Evolutionary conservation across 2,329 filamentous ascomycete species (phyloP), one percentile per base, ranked within the genome.

Genomic region (Microsporum audouinii): DNA sequence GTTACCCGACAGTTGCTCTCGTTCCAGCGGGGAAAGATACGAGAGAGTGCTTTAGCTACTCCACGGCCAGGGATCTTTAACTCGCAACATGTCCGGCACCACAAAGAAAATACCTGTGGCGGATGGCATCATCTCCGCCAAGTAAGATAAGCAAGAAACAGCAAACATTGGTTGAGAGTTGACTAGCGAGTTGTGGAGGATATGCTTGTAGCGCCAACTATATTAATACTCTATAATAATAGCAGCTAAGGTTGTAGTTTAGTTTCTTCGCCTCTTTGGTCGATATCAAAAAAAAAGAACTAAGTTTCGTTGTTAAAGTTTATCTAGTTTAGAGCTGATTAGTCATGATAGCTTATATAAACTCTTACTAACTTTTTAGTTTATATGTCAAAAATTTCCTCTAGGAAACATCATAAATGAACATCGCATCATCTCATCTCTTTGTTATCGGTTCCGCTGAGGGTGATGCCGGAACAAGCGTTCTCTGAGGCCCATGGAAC

Each of bases 401-500:
- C 7, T 14, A 14, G 38, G 36, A 39, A 5, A 43, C 6, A 43
- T 5, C 5, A 43, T 4, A 43, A 43, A 17, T 4, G 39, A 43
- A 43, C 14, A 2, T 43, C 10, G n/a, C 39, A 43, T 43, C 39
- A 51, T 51, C 27, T 31, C 45, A 8, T 51, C 45, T 31, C 45
- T 51, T 31, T 51, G 23, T 31, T 7, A 12, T 51, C 45, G 23
- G 23, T 29, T 4, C 5, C 45, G 27, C 7, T 29, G 2, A 12
- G 10, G 27, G 45, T 5, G 39, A 51, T 39, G 33, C 12, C 27
- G 31, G 57, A 14, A 75, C 75, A 58, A 84, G 72, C 2, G 82
- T 85, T 53, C 79, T 78, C 72, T 81, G 82, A 2, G 83, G 83
- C 0, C 83, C 82, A 1, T 74, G 82, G 66, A 84, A 84, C 77